Conservation (phyloP, 495 filamentous ascomycete species). For the Neurospora discreta region DNA sequence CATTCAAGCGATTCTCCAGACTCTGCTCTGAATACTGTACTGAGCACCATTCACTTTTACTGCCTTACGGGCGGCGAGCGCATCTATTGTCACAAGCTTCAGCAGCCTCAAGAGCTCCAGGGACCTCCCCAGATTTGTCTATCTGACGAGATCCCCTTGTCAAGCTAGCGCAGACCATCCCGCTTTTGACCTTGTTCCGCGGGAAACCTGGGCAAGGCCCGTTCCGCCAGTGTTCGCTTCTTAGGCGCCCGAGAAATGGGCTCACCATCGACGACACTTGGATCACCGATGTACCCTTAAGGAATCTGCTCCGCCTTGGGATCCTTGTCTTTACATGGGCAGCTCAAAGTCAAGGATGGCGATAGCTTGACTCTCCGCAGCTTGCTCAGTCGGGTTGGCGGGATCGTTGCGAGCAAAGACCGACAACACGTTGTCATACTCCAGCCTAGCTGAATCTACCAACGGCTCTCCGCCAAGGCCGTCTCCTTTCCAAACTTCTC, state of each 20-base stretch:
- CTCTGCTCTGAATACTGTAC: background rate
- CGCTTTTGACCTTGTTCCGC: background rate
- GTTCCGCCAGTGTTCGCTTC: background rate
- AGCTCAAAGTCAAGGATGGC: slow-evolving; percentile 29
- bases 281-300: background rate
- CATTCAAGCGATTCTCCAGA: background rate
- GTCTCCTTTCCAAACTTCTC: slow-evolving; percentile 21
- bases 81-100: background rate
- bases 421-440: slow-evolving; percentile 25
- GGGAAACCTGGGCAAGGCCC: background rate
- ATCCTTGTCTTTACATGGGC: background rate
- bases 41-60: background rate
- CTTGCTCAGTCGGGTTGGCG: background rate
- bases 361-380: slow-evolving; percentile 10
- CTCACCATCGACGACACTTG: background rate
- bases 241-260: background rate
- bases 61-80: background rate
- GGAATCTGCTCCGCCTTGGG: background rate
- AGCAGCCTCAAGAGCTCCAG: background rate
- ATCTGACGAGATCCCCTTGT: background rate
- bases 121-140: background rate
- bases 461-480: slow-evolving; percentile 27
- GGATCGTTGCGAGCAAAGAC: slow-evolving; percentile 20
- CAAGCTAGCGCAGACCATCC: background rate
- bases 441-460: slow-evolving; percentile 25